Base-by-base conservation (phyloP, 495 filamentous ascomycete species). In the Xylaria telfairii region DNA sequence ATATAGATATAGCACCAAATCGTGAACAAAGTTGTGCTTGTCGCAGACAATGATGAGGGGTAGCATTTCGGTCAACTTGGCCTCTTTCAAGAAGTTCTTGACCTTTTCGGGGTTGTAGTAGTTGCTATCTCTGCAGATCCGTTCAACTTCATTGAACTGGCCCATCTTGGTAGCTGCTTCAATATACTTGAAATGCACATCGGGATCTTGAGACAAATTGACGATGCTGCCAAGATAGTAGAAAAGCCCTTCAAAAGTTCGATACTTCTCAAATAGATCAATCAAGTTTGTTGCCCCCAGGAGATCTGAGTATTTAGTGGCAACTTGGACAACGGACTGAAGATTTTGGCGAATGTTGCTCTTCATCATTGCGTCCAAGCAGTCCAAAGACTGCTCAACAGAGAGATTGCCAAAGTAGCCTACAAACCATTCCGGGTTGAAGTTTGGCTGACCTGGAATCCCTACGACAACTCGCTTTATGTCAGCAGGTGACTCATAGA, bases 31-130 rank as follows among this genome's bases (percentile, higher is more conserved):
- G 84, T 98, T 97, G 87, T 96, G 97, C 21, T 95, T 93, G 75
- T 99, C 96, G 82, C 96, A 98, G 71, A 99, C 96, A 76, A 98
- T 97, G 83, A 99, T 98, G 68, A 99, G 85, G 19, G 96, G 96
- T 54, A 98, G 87, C 83, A 97, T 94, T 81, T 98, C 96, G 7
- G 90, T 91, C 68, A 99, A 86, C 72, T 90, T 91, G 47, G 96
- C 95, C 80, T 99, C 96, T 84, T 98, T 99, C 65, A 99, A 86
- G 89, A 98, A 99, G 86, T 99, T 99, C 85, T 98, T 98, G 60
- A 98, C 95, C 85, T 97, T 96, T 81, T 97, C 95, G 0, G 95
- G 89, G 81, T 98, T 97, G 86, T 95, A 98, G 79, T 89, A 90
- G 73, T 84, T 94, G 86, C 92, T 97, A 78, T 99, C 96, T 65